Evolutionary conservation across 2,329 filamentous ascomycete genomes (phyloP).

Genomic region (Penicillium sp.): DNA sequence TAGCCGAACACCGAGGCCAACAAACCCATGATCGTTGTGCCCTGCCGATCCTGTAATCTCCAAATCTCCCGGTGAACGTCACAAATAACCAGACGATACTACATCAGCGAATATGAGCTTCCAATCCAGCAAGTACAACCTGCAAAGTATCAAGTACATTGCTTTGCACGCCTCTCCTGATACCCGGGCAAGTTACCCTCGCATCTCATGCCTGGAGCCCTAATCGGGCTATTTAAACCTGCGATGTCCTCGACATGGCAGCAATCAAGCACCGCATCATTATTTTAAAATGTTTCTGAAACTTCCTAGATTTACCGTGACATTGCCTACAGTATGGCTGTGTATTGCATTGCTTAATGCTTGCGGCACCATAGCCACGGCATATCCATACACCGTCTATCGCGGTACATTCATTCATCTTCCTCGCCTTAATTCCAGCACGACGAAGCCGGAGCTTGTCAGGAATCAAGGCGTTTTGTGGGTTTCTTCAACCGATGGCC

Average conservation of each 20-base stretch:
- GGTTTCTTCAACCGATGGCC: slow-evolving; percentile 9
- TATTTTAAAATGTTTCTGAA: slow-evolving; percentile 8
- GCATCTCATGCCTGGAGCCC: not conserved
- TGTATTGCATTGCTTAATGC: slow-evolving; percentile 5
- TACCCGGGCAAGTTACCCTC: not conserved
- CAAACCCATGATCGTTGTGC: not conserved
- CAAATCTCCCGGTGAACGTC: not conserved
- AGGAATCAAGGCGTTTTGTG: slow-evolving; percentile 12
- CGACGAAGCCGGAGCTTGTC: slow-evolving; percentile 6
- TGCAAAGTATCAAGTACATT: not conserved
- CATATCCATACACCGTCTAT: slow-evolving; percentile 13
- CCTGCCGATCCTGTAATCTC: slow-evolving; percentile 9
- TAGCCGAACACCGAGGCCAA: slow-evolving; percentile 16
- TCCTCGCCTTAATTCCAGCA: slow-evolving; percentile 2
- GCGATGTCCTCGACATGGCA: slow-evolving; percentile 2
- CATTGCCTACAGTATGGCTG: slow-evolving; percentile 1
- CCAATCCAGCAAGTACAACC: slow-evolving; percentile 7
- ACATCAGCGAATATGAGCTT: slow-evolving; percentile 6
- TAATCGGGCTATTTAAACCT: slow-evolving; percentile 9
- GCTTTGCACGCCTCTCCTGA: slow-evolving; percentile 1
- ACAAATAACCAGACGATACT: not conserved
- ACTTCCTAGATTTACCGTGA: slow-evolving; percentile 1
- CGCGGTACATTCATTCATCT: slow-evolving; percentile 16
- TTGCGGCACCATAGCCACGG: slow-evolving; percentile 2
- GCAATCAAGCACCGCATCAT: not conserved